Evolutionary conservation across 108 stramenopile species (phyloP), one percentile per base, ranked within the genome.

Genomic region (Fistulifera pelliculosa): DNA sequence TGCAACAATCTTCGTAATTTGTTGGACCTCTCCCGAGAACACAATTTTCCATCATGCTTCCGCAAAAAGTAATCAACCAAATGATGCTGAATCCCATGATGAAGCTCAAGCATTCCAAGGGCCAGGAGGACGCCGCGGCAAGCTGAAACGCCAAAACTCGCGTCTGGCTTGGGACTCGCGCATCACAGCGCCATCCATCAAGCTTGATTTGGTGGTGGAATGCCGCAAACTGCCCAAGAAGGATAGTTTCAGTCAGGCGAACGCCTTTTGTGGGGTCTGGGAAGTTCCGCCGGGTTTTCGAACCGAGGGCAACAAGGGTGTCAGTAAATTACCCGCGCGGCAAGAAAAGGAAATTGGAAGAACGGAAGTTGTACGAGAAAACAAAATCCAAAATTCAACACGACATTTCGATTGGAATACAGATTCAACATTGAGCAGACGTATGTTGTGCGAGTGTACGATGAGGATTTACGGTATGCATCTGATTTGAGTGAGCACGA

Each of bases 401-500:
- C 61, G 15, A 52, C 50, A 14, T 82, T 82, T 65, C 65, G 69
- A 13, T 39, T 73, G 3, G 70, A 82, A 23, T 82, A 59, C 49
- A 44, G 24, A 19, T 81, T 81, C 40, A 68, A 81, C 41, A 53
- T 72, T 41, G 66, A 77, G 40, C 81, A 82, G 51, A 66, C 68
- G 14, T 77, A 63, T 41, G 52, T 71, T 19, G 27, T 82, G 38
- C 64, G 76, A 28, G 74, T 75, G 1, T 82, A 64, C 57, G 66
- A 75, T 38, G 76, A 78, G 64, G 76, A 82, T 57, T 59, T 74
- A 49, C 52, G 68, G 16, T 71, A 68, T 56, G 50, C 62, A 27
- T 69, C 62, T 1, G 71, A 66, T 42, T 45, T 77, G 52, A 76
- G 65, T 19, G 71, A 75, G 47, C 81, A 82, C 45, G 76, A 79